Base-by-base conservation (phyloP, 768 basidiomycete genomes). In the Collybia sordida region DNA sequence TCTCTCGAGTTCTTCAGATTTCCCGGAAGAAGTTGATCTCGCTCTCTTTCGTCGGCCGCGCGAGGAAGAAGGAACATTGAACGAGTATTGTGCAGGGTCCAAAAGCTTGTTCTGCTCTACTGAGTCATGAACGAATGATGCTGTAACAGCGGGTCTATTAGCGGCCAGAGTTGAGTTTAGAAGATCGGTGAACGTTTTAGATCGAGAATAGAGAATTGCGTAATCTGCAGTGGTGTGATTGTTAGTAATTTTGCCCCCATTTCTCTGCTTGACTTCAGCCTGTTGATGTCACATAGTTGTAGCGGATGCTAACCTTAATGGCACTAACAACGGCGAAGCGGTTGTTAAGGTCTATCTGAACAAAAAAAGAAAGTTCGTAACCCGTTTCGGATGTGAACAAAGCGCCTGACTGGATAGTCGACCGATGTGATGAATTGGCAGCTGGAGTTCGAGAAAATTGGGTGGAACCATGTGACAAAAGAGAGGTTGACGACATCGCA, bases 301-400 rank as follows among this genome's bases (percentile, higher is more conserved):
- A 11, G 8, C 19, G 41, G 15, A 15, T 24, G 61, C 71, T 50
- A 47, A 86, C 88, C 79, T 85, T 88, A 62, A 90, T 83, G 6
- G 71, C 66, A 39, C 68, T 68, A 19, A 85, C 74, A 22, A 84
- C 60, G 0, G 69, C 64, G 14, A 70, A 66, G 19, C 87, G 74
- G 43, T 80, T 78, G 38, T 74, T 73, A 1, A 85, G 69, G 55
- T 85, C 85, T n/a, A 88, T 70, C 59, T 87, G 85, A 28, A 89
- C 82, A 55, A 80, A 87, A 55, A 89, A 88, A 11, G 68, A 62
- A 40, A 83, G 57, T 0, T 76, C 67, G 44, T 65, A 58, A 3
- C 80, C 85, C 27, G 67, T 59, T 19, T 63, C 60, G 0, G 66
- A 65, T 19, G 60, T 63, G 49, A 88, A 86, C 19, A 86, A 59